These are phyloP conservation scores for Trichoderma orchidacearum DNA, from an alignment of 495 filamentous ascomycete genomes.

Conservation along the genomic window DNA sequence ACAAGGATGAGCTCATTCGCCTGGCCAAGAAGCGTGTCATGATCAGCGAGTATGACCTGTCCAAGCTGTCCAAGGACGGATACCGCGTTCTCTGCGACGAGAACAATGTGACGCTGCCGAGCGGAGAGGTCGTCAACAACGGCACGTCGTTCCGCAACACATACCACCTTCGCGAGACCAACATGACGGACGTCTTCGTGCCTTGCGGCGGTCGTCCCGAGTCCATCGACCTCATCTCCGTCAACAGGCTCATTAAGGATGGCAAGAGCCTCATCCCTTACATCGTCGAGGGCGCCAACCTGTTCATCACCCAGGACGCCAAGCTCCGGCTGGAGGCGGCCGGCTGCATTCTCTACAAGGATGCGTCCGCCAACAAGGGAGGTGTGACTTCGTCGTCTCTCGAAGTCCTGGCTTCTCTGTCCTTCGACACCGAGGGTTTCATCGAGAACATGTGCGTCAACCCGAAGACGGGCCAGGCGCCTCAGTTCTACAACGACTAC, in stretches of 20 bases:
- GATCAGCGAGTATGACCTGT: slow-evolving; percentile 75
- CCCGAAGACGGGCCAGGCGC: slow-evolving; percentile 53
- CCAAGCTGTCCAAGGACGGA: slow-evolving; percentile 74
- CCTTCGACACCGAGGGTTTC: slow-evolving; percentile 83
- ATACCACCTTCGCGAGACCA: slow-evolving; percentile 72
- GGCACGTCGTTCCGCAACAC: slow-evolving; percentile 94
- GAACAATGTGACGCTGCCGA: slow-evolving; percentile 70
- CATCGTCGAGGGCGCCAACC: slow-evolving; percentile 93
- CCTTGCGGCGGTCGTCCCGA: slow-evolving; percentile 95
- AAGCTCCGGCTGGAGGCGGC: slow-evolving; percentile 90
- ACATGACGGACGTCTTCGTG: slow-evolving; percentile 77
- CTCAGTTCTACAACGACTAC: slow-evolving; percentile 83
- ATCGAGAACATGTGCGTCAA: slow-evolving; percentile 85
- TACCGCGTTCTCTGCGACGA: slow-evolving; percentile 93
- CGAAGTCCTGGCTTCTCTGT: slow-evolving; percentile 86
- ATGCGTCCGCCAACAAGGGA: slow-evolving; percentile 96
- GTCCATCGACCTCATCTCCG: slow-evolving; percentile 84
- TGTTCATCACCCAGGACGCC: slow-evolving; percentile 97
- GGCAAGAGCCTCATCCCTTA: slow-evolving; percentile 79
- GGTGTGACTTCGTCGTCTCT: slow-evolving; percentile 97
- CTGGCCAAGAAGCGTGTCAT: slow-evolving; percentile 79
- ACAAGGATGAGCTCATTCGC: slow-evolving; percentile 69
- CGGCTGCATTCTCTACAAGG: slow-evolving; percentile 90
- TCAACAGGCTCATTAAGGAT: slow-evolving; percentile 69
- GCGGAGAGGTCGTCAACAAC: slow-evolving; percentile 74